Evolutionary conservation across 257 asterid genomes (phyloP), one percentile per base, ranked within the genome.

Genomic region (Asclepias syriaca): DNA sequence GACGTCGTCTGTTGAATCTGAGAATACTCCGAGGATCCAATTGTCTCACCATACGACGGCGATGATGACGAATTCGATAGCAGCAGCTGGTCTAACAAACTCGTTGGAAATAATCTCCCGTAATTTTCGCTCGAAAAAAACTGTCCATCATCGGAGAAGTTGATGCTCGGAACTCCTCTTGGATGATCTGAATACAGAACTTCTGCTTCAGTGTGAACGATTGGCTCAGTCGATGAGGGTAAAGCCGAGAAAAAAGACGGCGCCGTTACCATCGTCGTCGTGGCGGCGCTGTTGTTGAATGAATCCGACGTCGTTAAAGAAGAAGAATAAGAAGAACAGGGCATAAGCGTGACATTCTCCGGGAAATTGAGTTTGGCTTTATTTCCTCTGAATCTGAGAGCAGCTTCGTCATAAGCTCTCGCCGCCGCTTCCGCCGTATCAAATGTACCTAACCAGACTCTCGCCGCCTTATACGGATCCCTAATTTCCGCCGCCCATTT

Each of bases 361-460:
- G 92, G 92, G 83, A 87, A 85, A 65, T 85, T 87, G 73, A 87
- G 88, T 77, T 87, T 87, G 45, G 92, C 89, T 75, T 80, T 87
- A 34, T 68, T 83, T 66, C 90, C 92, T 68, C 92, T 74, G 69
- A 83, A 85, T 7, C 67, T 74, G 3, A 87, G 80, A 5, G 92
- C 90, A 0, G 90, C 90, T 72, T 81, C 77, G 59, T 87, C 90
- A 56, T 87, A 87, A 37, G 92, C 88, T 58, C 83, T 55, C 40
- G 92, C 92, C 6, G 89, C 89, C 0, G 73, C 85, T 69, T 87
- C 88, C 0, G 86, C 86, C 0, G 83, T 79, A 66, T 87, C 85
- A 66, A 84, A 84, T 13, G 91, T 87, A 19, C 91, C 92, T 7
- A 85, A 65, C 89, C 92, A 87, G 66, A 87, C 87, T n/a, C 89